phyloP scores from a whole-genome alignment of 495 filamentous ascomycete species.

The Penicillium canariense region DNA sequence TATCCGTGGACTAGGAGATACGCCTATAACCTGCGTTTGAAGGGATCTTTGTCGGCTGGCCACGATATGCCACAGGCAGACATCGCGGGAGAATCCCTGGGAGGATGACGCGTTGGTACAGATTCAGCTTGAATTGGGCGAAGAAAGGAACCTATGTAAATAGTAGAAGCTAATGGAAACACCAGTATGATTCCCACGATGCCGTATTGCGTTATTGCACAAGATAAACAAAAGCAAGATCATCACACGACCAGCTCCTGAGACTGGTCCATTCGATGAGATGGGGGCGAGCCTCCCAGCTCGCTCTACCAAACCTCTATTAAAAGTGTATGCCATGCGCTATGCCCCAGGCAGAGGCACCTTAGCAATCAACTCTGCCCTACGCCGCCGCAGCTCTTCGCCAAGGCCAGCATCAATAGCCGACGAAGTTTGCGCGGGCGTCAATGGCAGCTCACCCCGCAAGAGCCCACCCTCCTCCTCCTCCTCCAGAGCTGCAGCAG shows the following conservation, averaged over 20 bases:
- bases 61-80: no score
- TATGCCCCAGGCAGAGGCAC: slow-evolving; percentile 20
- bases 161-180: neutral
- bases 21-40: no score
- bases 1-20: no score
- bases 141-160: slow-evolving; percentile 3
- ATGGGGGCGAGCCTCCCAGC: neutral
- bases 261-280: neutral
- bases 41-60: no score
- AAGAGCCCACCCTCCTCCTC: slow-evolving; percentile 36
- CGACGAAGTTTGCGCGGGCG: slow-evolving; percentile 26
- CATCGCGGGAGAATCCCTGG: no score
- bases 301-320: slow-evolving; percentile 7
- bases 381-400: slow-evolving; percentile 33
- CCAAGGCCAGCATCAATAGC: slow-evolving; percentile 23
- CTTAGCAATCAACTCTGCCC: slow-evolving; percentile 21
- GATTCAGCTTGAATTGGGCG: neutral
- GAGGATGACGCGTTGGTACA: neutral
- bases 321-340: neutral
- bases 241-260: neutral
- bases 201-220: neutral
- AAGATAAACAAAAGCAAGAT: neutral
- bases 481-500: slow-evolving; percentile 34
- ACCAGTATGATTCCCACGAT: neutral
- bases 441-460: slow-evolving; percentile 23